Conservation (phyloP, 164 flowering plant species). For the Macadamia tetraphylla region DNA sequence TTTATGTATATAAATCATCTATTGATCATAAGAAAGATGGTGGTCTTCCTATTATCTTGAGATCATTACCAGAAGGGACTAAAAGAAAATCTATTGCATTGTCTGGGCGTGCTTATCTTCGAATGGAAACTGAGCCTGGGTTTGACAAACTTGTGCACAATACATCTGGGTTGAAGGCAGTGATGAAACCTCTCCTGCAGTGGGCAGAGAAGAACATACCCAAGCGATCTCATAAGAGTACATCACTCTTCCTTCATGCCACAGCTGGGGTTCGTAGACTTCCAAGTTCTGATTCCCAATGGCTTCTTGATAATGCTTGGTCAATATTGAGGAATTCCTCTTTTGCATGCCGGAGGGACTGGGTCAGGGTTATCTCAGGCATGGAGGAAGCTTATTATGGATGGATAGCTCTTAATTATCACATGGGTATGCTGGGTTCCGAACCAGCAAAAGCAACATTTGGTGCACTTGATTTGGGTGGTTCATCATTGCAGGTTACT, state of each 20-base stretch:
- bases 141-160: slow-evolving; percentile 81
- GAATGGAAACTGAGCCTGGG: slow-evolving; percentile 99
- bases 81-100: slow-evolving; percentile 37
- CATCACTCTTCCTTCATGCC: slow-evolving; percentile 83
- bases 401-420: slow-evolving; percentile 94
- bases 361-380: slow-evolving; percentile 80
- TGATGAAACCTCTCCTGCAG: slow-evolving; percentile 69
- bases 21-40: slow-evolving; percentile 31
- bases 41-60: slow-evolving; percentile 55
- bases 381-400: slow-evolving; percentile 97
- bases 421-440: slow-evolving; percentile 54
- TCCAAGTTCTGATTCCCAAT: slow-evolving; percentile 65
- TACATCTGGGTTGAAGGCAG: slow-evolving; percentile 60
- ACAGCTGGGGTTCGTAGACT: slow-evolving; percentile 95
- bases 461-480: slow-evolving; percentile 98
- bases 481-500: slow-evolving; percentile 95
- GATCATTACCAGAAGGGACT: slow-evolving; percentile 48
- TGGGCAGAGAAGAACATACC: slow-evolving; percentile 99
- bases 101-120: slow-evolving; percentile 78
- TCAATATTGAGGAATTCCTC: slow-evolving; percentile 57
- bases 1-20: slow-evolving; percentile 70
- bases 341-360: slow-evolving; percentile 64
- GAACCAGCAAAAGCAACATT: slow-evolving; percentile 53
- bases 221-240: slow-evolving; percentile 55
- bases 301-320: slow-evolving; percentile 89